These are phyloP conservation scores for Penicillium sp. DNA, from an alignment of 2,329 filamentous ascomycete genomes.

Conservation along the genomic window DNA sequence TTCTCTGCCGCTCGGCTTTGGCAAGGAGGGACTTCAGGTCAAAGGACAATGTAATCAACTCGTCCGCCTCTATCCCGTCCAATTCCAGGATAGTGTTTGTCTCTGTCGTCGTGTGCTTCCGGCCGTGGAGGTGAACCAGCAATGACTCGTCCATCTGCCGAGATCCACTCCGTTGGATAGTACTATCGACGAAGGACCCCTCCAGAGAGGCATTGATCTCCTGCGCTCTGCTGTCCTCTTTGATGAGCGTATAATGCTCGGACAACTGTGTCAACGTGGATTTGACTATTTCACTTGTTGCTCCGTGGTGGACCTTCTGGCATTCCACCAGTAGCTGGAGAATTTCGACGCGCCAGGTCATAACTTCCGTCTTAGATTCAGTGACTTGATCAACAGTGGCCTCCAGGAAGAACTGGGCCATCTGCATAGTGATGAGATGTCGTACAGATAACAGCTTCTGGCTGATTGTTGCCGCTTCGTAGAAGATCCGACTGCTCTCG, in stretches of 20 bases:
- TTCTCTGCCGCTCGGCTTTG: constrained; percentile 9
- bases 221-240: constrained; percentile 47
- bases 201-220: not conserved
- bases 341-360: constrained; percentile 43
- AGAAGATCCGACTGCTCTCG: constrained; percentile 38
- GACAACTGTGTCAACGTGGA: constrained; percentile 45
- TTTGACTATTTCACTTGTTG: constrained; percentile 46
- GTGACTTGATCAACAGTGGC: constrained; percentile 40
- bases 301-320: constrained; percentile 50
- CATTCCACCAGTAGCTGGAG: constrained; percentile 49
- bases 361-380: constrained; percentile 31
- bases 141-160: constrained; percentile 25
- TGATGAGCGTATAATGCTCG: constrained; percentile 49
- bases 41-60: constrained; percentile 34
- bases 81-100: constrained; percentile 22
- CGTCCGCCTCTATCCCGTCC: constrained; percentile 42
- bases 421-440: constrained; percentile 47
- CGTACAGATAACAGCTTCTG: constrained; percentile 40
- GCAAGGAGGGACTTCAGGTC: constrained; percentile 36
- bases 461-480: constrained; percentile 43
- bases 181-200: constrained; percentile 20
- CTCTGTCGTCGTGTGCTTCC: constrained; percentile 11
- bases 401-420: constrained; percentile 46
- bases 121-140: constrained; percentile 30
- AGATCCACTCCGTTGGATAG: constrained; percentile 27